A percentile compares a stretch with the other conserved stretches of the same genome.
phyloP scores from a whole-genome alignment of 2,329 filamentous ascomycete genomes.

The Conoideocrella luteorostrata region DNA sequence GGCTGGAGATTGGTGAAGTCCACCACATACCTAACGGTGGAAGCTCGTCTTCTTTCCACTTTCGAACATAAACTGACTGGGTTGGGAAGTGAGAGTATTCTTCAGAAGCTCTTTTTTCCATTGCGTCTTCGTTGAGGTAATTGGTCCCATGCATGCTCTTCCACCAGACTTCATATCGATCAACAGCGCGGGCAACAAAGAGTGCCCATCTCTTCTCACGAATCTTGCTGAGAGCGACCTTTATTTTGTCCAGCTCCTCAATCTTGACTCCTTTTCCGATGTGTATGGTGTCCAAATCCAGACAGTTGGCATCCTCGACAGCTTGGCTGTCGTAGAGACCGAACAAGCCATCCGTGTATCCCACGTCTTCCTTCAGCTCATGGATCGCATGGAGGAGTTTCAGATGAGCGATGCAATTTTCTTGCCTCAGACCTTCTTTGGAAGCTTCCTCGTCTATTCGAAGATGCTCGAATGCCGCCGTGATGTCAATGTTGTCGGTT shows the following conservation, averaged over 20 bases:
- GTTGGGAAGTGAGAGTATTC: constrained; percentile 24
- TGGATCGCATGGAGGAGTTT: constrained; percentile 66
- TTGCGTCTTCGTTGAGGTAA: constrained; percentile 19
- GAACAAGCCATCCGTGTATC: constrained; percentile 61
- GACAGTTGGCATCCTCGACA: constrained; percentile 10
- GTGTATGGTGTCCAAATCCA: constrained; percentile 4
- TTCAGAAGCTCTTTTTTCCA: constrained; percentile 32
- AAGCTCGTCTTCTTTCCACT: constrained; percentile 36
- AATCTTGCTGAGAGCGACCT: constrained; percentile 40
- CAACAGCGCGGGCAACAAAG: constrained; percentile 61
- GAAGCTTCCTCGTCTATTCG: background rate
- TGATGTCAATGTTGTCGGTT: background rate
- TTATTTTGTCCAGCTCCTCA: constrained; percentile 23
- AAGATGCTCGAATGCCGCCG: background rate
- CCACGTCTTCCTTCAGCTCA: constrained; percentile 59
- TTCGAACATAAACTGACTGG: constrained; percentile 13
- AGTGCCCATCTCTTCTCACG: constrained; percentile 70
- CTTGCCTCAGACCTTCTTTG: constrained; percentile 12
- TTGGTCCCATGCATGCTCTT: constrained; percentile 13
- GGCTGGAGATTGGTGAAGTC: background rate
- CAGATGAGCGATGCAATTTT: constrained; percentile 65
- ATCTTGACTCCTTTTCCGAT: constrained; percentile 14
- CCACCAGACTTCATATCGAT: constrained; percentile 65
- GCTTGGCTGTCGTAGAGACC: constrained; percentile 48
- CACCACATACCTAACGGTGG: constrained; percentile 53